Conservation (phyloP, 371 early-diverging fungal species). For the Capillidium heterosporum region DNA sequence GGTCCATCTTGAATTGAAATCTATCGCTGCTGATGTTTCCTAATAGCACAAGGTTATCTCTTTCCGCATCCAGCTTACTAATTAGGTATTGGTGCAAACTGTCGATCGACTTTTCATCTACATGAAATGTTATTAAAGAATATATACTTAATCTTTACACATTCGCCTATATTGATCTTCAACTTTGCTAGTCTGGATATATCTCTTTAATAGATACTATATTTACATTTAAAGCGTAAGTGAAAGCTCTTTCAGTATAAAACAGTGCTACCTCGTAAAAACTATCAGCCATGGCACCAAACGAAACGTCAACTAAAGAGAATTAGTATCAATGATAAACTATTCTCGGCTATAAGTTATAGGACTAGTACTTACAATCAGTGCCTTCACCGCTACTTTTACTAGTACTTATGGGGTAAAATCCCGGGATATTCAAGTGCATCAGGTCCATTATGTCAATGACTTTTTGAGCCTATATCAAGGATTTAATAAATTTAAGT, state of each 20-base stretch:
- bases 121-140: background rate
- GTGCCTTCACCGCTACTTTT: background rate
- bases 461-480: constrained; percentile 1
- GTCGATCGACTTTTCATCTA: background rate
- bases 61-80: background rate
- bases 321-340: background rate
- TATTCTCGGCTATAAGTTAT: too few relatives aligned
- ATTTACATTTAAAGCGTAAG: background rate
- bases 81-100: background rate
- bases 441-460: background rate
- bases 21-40: background rate
- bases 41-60: background rate
- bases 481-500: background rate
- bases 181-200: background rate
- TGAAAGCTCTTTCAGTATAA: background rate
- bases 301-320: background rate
- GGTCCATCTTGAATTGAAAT: background rate
- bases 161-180: background rate
- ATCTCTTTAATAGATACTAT: constrained; percentile 1
- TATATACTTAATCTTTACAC: background rate
- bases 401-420: constrained; percentile 11
- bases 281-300: constrained; percentile 5
- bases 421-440: background rate
- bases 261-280: constrained; percentile 2
- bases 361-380: background rate